Evolutionary conservation across 768 basidiomycete genomes (phyloP), one percentile per base, ranked within the genome.

Genomic region (Leccinum arenicola): DNA sequence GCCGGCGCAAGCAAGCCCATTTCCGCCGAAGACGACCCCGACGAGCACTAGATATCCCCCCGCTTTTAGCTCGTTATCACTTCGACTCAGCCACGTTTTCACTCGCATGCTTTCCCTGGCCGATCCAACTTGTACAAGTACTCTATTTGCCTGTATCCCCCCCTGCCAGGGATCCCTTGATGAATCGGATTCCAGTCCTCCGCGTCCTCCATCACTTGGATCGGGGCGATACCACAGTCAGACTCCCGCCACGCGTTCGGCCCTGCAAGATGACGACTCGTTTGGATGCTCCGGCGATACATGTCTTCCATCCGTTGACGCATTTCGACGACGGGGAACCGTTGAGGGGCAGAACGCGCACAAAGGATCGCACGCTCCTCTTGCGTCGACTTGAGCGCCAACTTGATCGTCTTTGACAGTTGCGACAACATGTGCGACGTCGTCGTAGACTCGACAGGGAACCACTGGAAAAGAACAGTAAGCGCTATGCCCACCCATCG

Each of bases 291-390:
- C 61, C 94, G 88, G 60, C 82, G 84, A 71, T 97, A 95, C 81
- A 96, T 92, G 72, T 96, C 95, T 76, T 97, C 95, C 80, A 87
- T 91, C 52, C 91, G 85, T 71, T 96, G 94, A 68, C 95, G 90
- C 95, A 94, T 96, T 76, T 97, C 94, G 27, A 97, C 91, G 57
- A 97, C 95, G 5, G 95, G 95, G 89, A 97, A 97, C 68, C 95
- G 91, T 69, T 96, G 95, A 3, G 96, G 83, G 17, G 94, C 95
- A 15, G 94, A 96, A 47, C 95, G 85, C 47, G 95, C 95, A 69
- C 94, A 91, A 25, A 97, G 82, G 66, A 96, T 87, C 10, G 94
- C 93, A 56, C 95, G 88, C 66, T 96, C 95, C 72, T 95, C 89
- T 66, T 92, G 84, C 0, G 88, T 86, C 10, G 95, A 95, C 74